Base-by-base conservation (phyloP, 768 basidiomycete species). In the Naganishia vishniacii region DNA sequence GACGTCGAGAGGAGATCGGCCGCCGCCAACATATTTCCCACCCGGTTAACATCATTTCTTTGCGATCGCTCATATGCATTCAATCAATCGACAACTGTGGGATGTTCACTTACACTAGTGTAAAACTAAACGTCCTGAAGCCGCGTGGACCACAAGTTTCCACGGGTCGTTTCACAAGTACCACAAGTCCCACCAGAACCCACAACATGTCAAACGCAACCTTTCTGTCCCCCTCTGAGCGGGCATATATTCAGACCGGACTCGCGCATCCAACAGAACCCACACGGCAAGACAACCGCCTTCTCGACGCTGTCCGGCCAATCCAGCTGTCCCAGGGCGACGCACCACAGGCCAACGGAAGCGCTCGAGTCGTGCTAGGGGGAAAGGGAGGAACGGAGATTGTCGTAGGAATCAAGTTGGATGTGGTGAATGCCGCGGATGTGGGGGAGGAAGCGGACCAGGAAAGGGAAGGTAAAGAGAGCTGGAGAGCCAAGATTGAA, bases 291-390 rank as follows among this genome's bases (percentile, higher is more conserved):
- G 76, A 77, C 61, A 69, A 69, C 8, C 61, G 76, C 62, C 44
- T 48, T 3, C 69, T 73, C 5, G 68, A 62, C 25, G 48, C 32
- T 4, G 41, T 65, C 41, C 66, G 72, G 28, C 59, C 69, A 5
- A 70, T 77, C 41, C 31, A 61, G 28, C 68, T 77, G 2, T 68
- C 68, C 0, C 73, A 73, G 31, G 72, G 72, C 4, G 72, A 74
- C 25, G 73, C 73, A 13, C 76, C 76, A 0, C 74, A 75, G 45
- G 74, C 76, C 1, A 73, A 69, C 34, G 76, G 76, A 1, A 71
- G 69, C 40, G 68, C 76, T 0, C 49, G 73, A 58, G 69, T 77
- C 26, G 62, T 68, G 7, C 29, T 73, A 0, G 63, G 63, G 23
- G 63, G 63, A 59, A 58, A 34, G 12, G 70, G 71, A 16, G 71